phyloP scores from a whole-genome alignment of 768 basidiomycete genomes.

The Tricholoma terreum region DNA sequence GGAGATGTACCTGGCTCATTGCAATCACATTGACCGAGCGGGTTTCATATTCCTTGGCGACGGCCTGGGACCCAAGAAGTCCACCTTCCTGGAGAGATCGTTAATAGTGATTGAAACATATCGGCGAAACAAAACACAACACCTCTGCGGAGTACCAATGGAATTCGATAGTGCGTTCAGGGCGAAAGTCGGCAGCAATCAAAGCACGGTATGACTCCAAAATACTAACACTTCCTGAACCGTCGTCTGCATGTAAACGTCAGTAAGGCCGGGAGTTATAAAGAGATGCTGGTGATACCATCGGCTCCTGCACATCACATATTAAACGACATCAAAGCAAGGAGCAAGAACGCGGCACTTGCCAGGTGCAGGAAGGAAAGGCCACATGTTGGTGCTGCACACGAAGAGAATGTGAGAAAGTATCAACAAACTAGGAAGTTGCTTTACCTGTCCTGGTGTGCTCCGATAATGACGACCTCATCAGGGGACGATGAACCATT shows the following conservation, averaged over 20 bases:
- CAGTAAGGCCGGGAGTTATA: constrained; percentile 15
- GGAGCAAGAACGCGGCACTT: constrained; percentile 17
- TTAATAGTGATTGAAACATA: background rate
- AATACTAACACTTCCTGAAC: constrained; percentile 77
- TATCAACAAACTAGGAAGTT: constrained; percentile 3
- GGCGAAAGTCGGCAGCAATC: constrained; percentile 64
- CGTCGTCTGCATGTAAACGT: constrained; percentile 53
- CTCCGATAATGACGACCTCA: constrained; percentile 67
- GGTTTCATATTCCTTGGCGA: constrained; percentile 71
- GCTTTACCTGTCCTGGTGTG: constrained; percentile 78
- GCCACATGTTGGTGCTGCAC: constrained; percentile 70
- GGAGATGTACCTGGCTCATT: constrained; percentile 68
- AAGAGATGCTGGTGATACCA: constrained; percentile 31
- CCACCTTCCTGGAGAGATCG: constrained; percentile 64
- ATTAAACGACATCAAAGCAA: constrained; percentile 22
- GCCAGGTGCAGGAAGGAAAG: constrained; percentile 78
- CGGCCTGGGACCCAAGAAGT: constrained; percentile 85
- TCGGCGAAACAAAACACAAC: constrained; percentile 7
- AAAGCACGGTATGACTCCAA: constrained; percentile 74
- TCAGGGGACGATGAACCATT: constrained; percentile 64
- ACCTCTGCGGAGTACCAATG: constrained; percentile 86
- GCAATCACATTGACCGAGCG: constrained; percentile 66
- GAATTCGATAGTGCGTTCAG: constrained; percentile 67
- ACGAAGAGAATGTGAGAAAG: constrained; percentile 4
- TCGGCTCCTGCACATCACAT: constrained; percentile 41